phyloP scores from a whole-genome alignment of 768 basidiomycete genomes.

The Suillus spraguei region DNA sequence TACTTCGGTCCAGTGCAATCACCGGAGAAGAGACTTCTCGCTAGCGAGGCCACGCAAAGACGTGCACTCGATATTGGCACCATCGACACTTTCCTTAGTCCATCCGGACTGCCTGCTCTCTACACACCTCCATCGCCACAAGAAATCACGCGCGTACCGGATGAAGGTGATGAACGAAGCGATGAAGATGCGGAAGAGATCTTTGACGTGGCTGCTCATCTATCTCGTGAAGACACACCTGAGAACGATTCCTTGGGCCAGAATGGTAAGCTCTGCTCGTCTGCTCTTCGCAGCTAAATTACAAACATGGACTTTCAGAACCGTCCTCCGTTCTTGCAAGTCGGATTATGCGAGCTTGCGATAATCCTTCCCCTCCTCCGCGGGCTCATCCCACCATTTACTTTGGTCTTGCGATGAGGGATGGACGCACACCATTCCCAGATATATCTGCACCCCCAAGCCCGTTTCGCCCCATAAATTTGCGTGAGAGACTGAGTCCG shows the following conservation, averaged over 20 bases:
- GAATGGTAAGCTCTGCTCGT: conserved; percentile 40
- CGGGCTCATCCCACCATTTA: conserved; percentile 18
- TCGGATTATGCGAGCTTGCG: conserved; percentile 66
- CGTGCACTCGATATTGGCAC: conserved; percentile 26
- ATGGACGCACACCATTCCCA: conserved; percentile 19
- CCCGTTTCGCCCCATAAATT: conserved; percentile 35
- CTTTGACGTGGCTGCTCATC: conserved; percentile 25
- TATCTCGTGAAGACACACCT: conserved; percentile 51
- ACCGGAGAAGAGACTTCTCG: conserved; percentile 50
- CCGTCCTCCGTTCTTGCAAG: conserved; percentile 69
- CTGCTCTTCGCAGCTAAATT: conserved; percentile 12
- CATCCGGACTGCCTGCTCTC: conserved; percentile 52
- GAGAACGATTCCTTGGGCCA: conserved; percentile 45
- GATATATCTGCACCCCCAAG: conserved; percentile 28
- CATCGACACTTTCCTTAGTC: conserved; percentile 41
- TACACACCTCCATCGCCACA: conserved; percentile 20
- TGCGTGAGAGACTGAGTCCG: conserved; percentile 30
- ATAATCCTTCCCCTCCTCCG: conserved; percentile 77
- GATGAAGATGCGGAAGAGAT: conserved; percentile 35
- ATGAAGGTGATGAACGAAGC: conserved; percentile 28
- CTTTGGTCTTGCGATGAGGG: conserved; percentile 20
- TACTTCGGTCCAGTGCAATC: conserved; percentile 56
- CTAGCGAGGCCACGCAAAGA: conserved; percentile 32
- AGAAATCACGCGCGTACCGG: conserved; percentile 19
- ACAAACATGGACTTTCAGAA: conserved; percentile 41